These are phyloP conservation scores for Thyridium curvatum DNA, from an alignment of 2,329 filamentous ascomycete species.

Conservation along the genomic window DNA sequence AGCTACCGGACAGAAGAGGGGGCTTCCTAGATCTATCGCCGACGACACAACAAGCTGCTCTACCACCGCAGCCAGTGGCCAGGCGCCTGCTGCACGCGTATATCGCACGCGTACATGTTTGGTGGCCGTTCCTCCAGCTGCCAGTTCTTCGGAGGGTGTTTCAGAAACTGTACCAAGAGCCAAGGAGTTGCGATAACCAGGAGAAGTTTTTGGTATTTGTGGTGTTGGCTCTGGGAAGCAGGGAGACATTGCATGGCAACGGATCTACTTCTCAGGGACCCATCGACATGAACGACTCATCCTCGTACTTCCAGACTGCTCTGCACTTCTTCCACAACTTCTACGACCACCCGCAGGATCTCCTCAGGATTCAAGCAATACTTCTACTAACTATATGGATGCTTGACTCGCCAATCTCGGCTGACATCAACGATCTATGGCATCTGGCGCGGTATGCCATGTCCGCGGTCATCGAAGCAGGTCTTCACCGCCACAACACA, in stretches of 20 bases:
- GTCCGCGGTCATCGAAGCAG: slow-evolving; percentile 16
- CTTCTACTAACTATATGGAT: slow-evolving; percentile 17
- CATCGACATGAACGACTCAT: slow-evolving; percentile 14
- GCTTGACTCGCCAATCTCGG: slow-evolving; percentile 12
- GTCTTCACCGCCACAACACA: slow-evolving; percentile 14
- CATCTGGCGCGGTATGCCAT: slow-evolving; percentile 16
- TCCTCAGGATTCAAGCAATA: slow-evolving; percentile 12
- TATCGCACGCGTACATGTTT: slow-evolving; percentile 15
- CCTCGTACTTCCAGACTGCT: slow-evolving; percentile 14
- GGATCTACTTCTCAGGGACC: slow-evolving; percentile 8
- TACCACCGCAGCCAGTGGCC: slow-evolving; percentile 13
- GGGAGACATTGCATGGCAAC: not conserved
- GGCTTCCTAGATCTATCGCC: no score
- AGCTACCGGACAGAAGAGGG: no score
- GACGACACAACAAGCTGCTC: slow-evolving; percentile 4
- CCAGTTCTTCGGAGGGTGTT: slow-evolving; percentile 9
- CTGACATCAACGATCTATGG: slow-evolving; percentile 17
- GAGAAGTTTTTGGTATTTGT: slow-evolving; percentile 8
- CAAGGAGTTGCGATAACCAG: slow-evolving; percentile 4
- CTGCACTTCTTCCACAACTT: slow-evolving; percentile 13
- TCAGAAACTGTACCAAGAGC: slow-evolving; percentile 9
- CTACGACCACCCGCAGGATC: slow-evolving; percentile 11
- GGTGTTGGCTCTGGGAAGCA: no score
- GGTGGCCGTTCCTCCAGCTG: slow-evolving; percentile 18
- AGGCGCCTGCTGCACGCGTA: slow-evolving; percentile 10